A percentile compares a stretch with the other conserved stretches of the same genome.
phyloP scores from a whole-genome alignment of 2,329 filamentous ascomycete genomes.

The Monosporascus ibericus region DNA sequence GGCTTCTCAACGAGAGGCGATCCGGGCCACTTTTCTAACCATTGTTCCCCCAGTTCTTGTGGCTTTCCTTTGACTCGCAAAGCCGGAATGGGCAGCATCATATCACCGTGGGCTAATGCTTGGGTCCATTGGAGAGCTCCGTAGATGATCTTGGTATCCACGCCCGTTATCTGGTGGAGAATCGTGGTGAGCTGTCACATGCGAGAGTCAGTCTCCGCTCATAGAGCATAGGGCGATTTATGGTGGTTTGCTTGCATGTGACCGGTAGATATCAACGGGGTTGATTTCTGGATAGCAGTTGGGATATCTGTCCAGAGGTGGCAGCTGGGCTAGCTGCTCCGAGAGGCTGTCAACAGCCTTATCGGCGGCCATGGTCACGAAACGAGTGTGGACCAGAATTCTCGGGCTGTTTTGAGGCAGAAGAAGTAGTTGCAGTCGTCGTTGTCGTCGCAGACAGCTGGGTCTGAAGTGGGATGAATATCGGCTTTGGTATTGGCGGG shows the following conservation, averaged over 20 bases:
- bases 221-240: too few relatives aligned
- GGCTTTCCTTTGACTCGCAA: slow-evolving; percentile 71
- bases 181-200: slow-evolving; percentile 62
- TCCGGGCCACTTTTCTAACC: slow-evolving; percentile 64
- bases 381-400: not conserved
- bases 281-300: slow-evolving; percentile 63
- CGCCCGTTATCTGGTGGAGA: slow-evolving; percentile 62
- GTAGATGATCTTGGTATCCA: slow-evolving; percentile 66
- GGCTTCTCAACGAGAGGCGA: slow-evolving; percentile 70
- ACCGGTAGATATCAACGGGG: slow-evolving; percentile 73
- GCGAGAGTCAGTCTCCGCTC: not conserved
- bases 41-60: slow-evolving; percentile 54
- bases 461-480: not conserved
- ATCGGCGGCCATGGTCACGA: slow-evolving; percentile 13
- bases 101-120: slow-evolving; percentile 75
- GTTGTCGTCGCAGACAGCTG: not conserved
- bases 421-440: not conserved
- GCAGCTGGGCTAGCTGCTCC: slow-evolving; percentile 16
- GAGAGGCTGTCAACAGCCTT: slow-evolving; percentile 16
- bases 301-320: slow-evolving; percentile 37
- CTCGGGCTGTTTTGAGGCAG: not conserved
- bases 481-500: not conserved
- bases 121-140: slow-evolving; percentile 72
- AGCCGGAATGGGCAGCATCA: slow-evolving; percentile 73
- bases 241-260: not conserved